Evolutionary conservation across 805 yeast species (phyloP).

Genomic region (Blastobotrys peoriensis): DNA sequence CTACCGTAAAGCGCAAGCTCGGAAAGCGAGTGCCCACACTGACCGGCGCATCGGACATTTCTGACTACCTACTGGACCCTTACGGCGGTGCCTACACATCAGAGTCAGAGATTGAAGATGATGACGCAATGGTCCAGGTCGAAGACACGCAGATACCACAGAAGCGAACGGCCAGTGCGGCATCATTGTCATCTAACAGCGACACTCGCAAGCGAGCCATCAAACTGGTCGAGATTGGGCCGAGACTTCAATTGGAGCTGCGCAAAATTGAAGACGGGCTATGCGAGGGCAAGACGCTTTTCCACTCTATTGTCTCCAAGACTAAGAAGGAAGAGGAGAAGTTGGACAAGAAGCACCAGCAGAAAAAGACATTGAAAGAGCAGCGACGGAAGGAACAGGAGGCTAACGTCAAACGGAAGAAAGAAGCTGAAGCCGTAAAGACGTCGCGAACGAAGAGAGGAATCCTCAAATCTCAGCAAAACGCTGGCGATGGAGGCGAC

Average conservation of each 20-base stretch:
- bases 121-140: constrained; percentile 22
- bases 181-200: neutral
- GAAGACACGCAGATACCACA: constrained; percentile 2
- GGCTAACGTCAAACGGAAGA: constrained; percentile 66
- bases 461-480: constrained; percentile 31
- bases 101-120: constrained; percentile 89
- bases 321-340: constrained; percentile 51
- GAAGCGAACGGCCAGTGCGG: constrained; percentile 16
- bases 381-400: constrained; percentile 72
- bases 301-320: constrained; percentile 68
- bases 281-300: constrained; percentile 81
- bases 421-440: constrained; percentile 66
- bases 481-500: constrained; percentile 20
- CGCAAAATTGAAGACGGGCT: constrained; percentile 89
- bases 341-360: constrained; percentile 63
- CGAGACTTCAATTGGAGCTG: constrained; percentile 69
- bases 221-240: constrained; percentile 88
- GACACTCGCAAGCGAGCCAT: constrained; percentile 66
- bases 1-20: constrained; percentile 53
- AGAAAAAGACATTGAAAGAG: constrained; percentile 54
- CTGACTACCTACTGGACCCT: constrained; percentile 79
- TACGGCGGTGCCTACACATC: constrained; percentile 77
- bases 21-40: constrained; percentile 68
- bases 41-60: constrained; percentile 60
- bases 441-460: constrained; percentile 61